These are phyloP conservation scores for Ogataea pini DNA, from an alignment of 805 yeast species.

Conservation along the genomic window DNA sequence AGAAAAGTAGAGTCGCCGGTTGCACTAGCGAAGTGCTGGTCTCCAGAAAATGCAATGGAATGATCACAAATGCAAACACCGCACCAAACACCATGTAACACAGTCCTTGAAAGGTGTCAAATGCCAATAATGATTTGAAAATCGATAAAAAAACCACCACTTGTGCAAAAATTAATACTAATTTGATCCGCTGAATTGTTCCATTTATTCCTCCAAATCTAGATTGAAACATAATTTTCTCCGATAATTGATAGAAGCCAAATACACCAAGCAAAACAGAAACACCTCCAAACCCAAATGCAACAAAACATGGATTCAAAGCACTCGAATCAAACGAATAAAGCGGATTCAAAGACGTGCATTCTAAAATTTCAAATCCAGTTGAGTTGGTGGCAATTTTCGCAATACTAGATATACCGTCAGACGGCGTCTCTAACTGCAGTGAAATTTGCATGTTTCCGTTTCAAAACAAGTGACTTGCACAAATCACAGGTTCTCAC, in stretches of 20 bases:
- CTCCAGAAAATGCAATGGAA: constrained; percentile 49
- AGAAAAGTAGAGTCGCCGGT: constrained; percentile 40
- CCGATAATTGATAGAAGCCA: constrained; percentile 26
- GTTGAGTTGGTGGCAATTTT: neutral
- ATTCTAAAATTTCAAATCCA: neutral
- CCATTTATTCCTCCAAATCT: constrained; percentile 15
- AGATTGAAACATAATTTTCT: constrained; percentile 7
- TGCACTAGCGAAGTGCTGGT: constrained; percentile 40
- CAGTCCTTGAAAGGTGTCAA: constrained; percentile 7
- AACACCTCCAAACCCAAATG: constrained; percentile 17
- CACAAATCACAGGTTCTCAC: neutral
- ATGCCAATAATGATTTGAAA: constrained; percentile 7
- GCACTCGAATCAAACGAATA: constrained; percentile 26
- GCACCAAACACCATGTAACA: constrained; percentile 17
- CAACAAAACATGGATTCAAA: constrained; percentile 35
- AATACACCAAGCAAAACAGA: constrained; percentile 14
- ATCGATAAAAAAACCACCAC: constrained; percentile 10
- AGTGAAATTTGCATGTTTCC: constrained; percentile 1
- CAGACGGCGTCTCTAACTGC: neutral
- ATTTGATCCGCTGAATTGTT: constrained; percentile 16
- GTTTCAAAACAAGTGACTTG: neutral
- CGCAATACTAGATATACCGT: neutral
- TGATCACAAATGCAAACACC: constrained; percentile 28
- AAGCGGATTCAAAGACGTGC: constrained; percentile 27
- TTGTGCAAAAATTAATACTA: constrained; percentile 16